These are phyloP conservation scores for Talaromyces thailandensis DNA, from an alignment of 495 filamentous ascomycete species.

Conservation along the genomic window DNA sequence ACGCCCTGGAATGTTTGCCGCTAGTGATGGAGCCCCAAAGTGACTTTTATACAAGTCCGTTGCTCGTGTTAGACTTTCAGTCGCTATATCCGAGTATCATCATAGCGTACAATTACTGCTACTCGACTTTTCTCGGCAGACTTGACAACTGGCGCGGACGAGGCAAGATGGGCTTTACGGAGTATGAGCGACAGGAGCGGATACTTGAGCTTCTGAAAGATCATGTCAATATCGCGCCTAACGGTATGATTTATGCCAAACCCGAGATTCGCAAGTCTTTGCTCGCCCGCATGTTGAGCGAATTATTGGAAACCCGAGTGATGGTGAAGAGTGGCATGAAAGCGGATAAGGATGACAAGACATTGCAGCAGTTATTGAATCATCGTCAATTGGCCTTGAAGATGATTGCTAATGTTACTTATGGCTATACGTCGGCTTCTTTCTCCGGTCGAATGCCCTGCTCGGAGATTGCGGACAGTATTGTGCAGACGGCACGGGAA, in stretches of 20 bases:
- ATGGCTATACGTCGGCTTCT: slow-evolving; percentile 92
- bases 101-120: slow-evolving; percentile 99
- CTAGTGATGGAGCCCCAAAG: slow-evolving; percentile 98
- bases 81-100: slow-evolving; percentile 94
- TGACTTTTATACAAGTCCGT: slow-evolving; percentile 81
- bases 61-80: slow-evolving; percentile 93
- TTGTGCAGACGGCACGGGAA: slow-evolving; percentile 90
- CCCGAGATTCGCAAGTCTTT: slow-evolving; percentile 79
- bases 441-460: slow-evolving; percentile 97
- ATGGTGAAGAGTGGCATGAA: slow-evolving; percentile 99
- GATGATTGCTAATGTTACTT: slow-evolving; percentile 94
- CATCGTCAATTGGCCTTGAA: slow-evolving; percentile 95
- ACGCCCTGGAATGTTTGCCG: slow-evolving; percentile 89
- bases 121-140: slow-evolving; percentile 90
- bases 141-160: slow-evolving; percentile 75
- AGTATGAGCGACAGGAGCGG: slow-evolving; percentile 67
- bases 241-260: slow-evolving; percentile 93
- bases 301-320: slow-evolving; percentile 92
- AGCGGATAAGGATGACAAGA: slow-evolving; percentile 79
- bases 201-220: slow-evolving; percentile 74
- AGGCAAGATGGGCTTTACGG: slow-evolving; percentile 90
- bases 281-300: slow-evolving; percentile 90
- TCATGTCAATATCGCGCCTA: slow-evolving; percentile 87
- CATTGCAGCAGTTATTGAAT: slow-evolving; percentile 79
- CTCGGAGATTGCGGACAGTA: slow-evolving; percentile 95